Conservation (phyloP, 163 green algal genomes). For the Volvox carteri region DNA sequence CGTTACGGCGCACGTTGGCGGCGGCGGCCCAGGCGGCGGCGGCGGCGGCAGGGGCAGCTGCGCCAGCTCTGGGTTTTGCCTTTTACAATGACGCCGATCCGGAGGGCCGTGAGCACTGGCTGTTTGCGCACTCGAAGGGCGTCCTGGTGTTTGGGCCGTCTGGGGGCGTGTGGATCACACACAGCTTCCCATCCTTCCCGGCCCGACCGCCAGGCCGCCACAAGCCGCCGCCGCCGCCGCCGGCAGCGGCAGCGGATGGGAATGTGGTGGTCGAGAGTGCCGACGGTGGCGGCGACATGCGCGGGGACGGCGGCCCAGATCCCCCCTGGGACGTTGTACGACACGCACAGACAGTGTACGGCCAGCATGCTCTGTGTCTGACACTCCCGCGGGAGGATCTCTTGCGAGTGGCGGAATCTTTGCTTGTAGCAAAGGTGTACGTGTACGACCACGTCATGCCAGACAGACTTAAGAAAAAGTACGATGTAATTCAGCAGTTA, state of each 20-base stretch:
- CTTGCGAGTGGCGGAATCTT: not conserved
- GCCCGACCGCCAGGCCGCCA: not conserved
- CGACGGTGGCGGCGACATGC: not conserved
- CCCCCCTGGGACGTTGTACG: slow-evolving; percentile 41
- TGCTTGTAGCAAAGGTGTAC: slow-evolving; percentile 17
- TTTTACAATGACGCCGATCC: slow-evolving; percentile 55
- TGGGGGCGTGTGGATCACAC: slow-evolving; percentile 32
- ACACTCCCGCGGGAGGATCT: not conserved
- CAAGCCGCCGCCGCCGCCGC: not conserved
- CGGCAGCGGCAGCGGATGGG: not conserved
- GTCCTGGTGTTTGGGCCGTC: slow-evolving; percentile 7
- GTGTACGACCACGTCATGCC: slow-evolving; percentile 40
- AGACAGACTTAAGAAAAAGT: not conserved
- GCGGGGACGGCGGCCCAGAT: not conserved
- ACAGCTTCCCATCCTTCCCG: slow-evolving; percentile 44
- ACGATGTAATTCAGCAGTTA: slow-evolving; percentile 5
- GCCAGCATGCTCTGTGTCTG: slow-evolving; percentile 51
- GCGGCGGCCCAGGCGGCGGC: not conserved
- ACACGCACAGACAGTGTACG: slow-evolving; percentile 32
- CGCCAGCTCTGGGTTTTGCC: not conserved
- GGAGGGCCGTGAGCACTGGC: slow-evolving; percentile 42
- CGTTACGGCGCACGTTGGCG: slow-evolving; percentile 22
- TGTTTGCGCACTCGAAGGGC: slow-evolving; percentile 36
- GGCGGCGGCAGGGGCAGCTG: not conserved
- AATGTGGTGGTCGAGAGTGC: not conserved